Evolutionary conservation across 192 early-diverging fungal species (phyloP).

Genomic region (Linnemannia schmuckeri): DNA sequence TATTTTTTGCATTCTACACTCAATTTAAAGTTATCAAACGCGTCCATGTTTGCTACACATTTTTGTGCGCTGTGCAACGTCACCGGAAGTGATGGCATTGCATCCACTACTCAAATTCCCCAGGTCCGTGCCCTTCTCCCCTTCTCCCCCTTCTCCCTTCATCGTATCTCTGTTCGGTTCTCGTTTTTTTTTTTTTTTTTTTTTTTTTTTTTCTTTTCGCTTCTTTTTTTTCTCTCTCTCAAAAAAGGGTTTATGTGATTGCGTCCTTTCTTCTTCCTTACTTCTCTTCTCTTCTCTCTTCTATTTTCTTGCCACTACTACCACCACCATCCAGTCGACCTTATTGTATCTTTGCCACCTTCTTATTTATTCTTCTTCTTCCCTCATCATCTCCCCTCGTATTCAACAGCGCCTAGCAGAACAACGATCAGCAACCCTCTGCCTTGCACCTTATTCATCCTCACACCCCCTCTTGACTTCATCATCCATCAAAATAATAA

Average conservation of each 20-base stretch:
- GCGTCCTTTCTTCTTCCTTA: neutral
- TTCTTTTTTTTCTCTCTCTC: neutral
- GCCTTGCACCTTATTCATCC: no score
- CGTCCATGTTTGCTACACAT: no score
- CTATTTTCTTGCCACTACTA: neutral
- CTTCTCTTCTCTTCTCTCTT: neutral
- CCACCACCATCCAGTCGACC: neutral
- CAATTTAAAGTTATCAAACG: neutral
- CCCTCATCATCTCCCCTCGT: neutral
- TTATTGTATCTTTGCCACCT: no score
- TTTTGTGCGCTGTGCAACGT: conserved; percentile 2
- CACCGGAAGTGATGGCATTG: neutral
- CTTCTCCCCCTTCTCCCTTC: no score
- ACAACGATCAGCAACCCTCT: no score
- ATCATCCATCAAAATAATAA: neutral
- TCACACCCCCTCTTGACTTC: neutral
- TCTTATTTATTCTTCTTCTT: neutral
- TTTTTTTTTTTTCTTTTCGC: neutral
- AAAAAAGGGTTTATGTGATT: neutral
- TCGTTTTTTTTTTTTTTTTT: neutral
- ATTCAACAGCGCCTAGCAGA: no score
- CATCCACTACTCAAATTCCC: neutral
- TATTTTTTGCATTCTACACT: neutral
- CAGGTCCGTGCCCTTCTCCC: neutral
- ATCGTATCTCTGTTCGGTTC: neutral